These are phyloP conservation scores for Sphagnum contortum DNA, from an alignment of 225 moss, liverwort and hornwort genomes.

Conservation along the genomic window DNA sequence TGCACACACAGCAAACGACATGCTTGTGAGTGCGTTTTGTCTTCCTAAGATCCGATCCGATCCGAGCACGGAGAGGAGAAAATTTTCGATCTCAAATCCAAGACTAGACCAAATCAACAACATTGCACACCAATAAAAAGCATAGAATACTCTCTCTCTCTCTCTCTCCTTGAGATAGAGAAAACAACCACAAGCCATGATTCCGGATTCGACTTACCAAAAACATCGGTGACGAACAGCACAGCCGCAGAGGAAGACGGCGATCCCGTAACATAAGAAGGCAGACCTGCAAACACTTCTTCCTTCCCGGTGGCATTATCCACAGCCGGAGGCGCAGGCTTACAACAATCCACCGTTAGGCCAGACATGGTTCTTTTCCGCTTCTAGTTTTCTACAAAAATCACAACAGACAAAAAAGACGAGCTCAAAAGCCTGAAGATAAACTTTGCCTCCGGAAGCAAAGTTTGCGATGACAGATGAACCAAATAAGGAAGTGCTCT, in stretches of 20 bases:
- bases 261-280: slow-evolving; percentile 1
- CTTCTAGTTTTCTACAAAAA: too few species aligned
- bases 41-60: too few species aligned
- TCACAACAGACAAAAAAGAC: too few species aligned
- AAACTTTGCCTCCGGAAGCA: too few species aligned
- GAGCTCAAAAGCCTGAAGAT: too few species aligned
- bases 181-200: not conserved
- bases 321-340: not conserved
- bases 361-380: too few species aligned
- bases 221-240: not conserved
- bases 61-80: not conserved
- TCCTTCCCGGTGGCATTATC: not conserved
- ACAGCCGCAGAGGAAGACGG: not conserved
- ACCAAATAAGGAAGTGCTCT: too few species aligned
- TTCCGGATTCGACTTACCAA: not conserved
- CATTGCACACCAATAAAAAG: not conserved
- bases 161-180: not conserved
- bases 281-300: not conserved
- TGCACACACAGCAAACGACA: too few species aligned
- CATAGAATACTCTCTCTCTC: not conserved
- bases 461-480: too few species aligned
- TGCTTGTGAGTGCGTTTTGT: too few species aligned
- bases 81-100: slow-evolving; percentile 1
- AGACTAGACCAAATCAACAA: not conserved
- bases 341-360: not conserved